Conservation (phyloP, 805 yeast genomes). For the Zygosaccharomyces siamensis region DNA sequence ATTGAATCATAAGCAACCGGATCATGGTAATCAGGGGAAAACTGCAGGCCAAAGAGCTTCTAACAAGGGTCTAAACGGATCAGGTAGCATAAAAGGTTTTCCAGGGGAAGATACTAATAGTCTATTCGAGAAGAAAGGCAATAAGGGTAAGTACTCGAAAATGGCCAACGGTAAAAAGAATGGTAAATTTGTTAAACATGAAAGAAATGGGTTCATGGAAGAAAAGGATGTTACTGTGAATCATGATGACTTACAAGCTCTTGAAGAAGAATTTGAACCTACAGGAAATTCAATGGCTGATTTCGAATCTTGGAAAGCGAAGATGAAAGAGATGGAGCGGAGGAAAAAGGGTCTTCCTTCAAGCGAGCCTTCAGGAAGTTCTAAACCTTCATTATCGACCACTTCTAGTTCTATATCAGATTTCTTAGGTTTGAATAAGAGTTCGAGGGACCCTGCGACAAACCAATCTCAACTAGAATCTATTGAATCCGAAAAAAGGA, state of each 20-base stretch:
- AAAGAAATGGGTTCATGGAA: conserved; percentile 15
- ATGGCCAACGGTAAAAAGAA: conserved; percentile 14
- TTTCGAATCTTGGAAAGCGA: conserved; percentile 40
- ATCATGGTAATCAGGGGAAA: conserved; percentile 15
- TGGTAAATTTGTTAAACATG: conserved; percentile 14
- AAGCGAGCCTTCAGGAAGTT: neutral
- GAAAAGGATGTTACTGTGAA: conserved; percentile 29
- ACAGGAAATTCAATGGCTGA: conserved; percentile 38
- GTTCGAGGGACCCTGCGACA: conserved; percentile 3
- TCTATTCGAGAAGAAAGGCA: conserved; percentile 18
- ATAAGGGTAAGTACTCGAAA: conserved; percentile 16
- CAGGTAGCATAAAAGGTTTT: conserved; percentile 12
- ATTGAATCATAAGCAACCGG: conserved; percentile 30
- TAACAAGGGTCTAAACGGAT: conserved; percentile 12
- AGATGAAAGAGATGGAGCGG: conserved; percentile 37
- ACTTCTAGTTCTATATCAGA: conserved; percentile 32
- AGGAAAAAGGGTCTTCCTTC: conserved; percentile 31
- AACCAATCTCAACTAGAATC: neutral
- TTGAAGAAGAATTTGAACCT: conserved; percentile 32
- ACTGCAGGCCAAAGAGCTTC: conserved; percentile 16
- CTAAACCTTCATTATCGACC: conserved; percentile 12
- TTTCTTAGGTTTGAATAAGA: conserved; percentile 24
- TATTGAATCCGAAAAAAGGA: neutral
- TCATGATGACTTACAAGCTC: conserved; percentile 33
- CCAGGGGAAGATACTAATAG: conserved; percentile 10